Base-by-base conservation (phyloP, 441 rosid species). In the Bruguiera hainesii region DNA sequence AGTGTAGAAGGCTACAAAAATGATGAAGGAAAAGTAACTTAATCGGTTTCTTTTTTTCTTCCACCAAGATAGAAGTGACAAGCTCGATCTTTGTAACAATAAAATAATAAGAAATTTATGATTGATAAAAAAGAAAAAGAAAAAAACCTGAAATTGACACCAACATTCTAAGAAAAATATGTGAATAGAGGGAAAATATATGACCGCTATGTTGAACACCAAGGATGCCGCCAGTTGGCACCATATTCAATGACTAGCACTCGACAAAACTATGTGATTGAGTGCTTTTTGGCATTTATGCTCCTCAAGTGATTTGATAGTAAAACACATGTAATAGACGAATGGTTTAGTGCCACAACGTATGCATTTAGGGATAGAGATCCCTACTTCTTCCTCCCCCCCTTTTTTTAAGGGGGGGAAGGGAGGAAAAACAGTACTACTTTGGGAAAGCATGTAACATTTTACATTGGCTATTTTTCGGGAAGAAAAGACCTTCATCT, bases 401-500 rank as follows among this genome's bases (percentile, higher is more conserved):
- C 1, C 1, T 8, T 8, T 35, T 9, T 31, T 6, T 31, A 2
- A 10, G 33, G 33, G 7, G 33, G 33, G 7, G 7, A 0, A 37
- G 2, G 11, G 11, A 37, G 11, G 18, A 9, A 37, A 37, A 42
- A 11, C 4, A 13, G 1, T 42, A 11, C 23, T 52, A 61, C 29
- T 63, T 46, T 4, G 61, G 56, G 16, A 62, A 28, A 19, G 64
- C 60, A 56, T 26, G 46, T 49, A 26, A 33, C 52, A 61, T 29
- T 56, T 62, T 49, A 67, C 60, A 58, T 31, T 65, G 65, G 35
- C 31, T 58, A 75, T 73, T 74, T 72, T 63, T 69, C 69, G 68
- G 68, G 75, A 60, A 74, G 75, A 68, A 77, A 46, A 78, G 71
- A 49, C 82, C 83, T 61, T 84, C 87, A 60, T 77, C 82, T 58